Percentiles rank a stretch among this genome's conserved stretches.
phyloP scores from a whole-genome alignment of 2,329 filamentous ascomycete species.

The Dothideomycetidae sp. region DNA sequence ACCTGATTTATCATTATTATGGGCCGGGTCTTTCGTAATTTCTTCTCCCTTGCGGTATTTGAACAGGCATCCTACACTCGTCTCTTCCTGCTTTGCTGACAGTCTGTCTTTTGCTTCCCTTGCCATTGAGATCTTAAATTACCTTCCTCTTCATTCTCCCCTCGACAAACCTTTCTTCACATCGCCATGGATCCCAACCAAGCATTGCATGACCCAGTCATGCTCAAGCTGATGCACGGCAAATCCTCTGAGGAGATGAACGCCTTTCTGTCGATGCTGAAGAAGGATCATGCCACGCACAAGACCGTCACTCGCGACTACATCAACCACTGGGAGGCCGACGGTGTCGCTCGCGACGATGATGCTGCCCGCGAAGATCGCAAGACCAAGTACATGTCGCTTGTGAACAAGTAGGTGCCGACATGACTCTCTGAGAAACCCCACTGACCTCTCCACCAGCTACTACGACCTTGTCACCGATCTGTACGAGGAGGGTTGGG shows the following conservation, averaged over 20 bases:
- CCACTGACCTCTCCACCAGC: conserved; percentile 29
- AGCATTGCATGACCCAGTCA: conserved; percentile 43
- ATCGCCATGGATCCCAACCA: not conserved
- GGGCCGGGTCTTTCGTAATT: too few relatives aligned
- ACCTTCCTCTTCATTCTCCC: too few relatives aligned
- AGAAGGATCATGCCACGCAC: conserved; percentile 67
- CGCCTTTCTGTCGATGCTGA: conserved; percentile 69
- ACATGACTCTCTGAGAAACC: not conserved
- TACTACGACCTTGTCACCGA: conserved; percentile 95
- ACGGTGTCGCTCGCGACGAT: conserved; percentile 65
- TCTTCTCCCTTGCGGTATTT: too few relatives aligned
- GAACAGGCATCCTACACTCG: too few relatives aligned
- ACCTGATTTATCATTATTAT: too few relatives aligned
- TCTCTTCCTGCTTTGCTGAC: too few relatives aligned
- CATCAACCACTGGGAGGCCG: conserved; percentile 94
- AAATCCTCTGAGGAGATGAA: conserved; percentile 63
- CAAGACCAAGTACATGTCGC: conserved; percentile 72
- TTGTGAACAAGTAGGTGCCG: conserved; percentile 65
- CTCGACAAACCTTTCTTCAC: too few relatives aligned
- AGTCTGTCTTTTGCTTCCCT: too few relatives aligned
- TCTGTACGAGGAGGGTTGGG: conserved; percentile 94
- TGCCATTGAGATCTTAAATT: too few relatives aligned
- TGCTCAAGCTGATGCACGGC: conserved; percentile 72
- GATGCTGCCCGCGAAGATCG: conserved; percentile 63
- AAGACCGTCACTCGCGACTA: conserved; percentile 78